These are phyloP conservation scores for Beta lomatogona DNA, from an alignment of 179 eudicot species.

Conservation along the genomic window DNA sequence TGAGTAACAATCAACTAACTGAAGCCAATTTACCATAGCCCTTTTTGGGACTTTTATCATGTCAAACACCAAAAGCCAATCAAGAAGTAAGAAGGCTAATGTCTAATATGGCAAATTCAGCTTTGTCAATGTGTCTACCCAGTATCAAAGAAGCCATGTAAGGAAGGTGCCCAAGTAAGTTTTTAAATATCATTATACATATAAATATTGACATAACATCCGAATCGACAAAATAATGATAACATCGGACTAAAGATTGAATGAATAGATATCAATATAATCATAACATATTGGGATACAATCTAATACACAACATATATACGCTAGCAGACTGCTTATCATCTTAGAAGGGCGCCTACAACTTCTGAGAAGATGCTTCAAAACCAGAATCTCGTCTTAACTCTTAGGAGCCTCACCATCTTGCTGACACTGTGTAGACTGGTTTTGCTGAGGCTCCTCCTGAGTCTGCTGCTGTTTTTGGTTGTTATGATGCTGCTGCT, in stretches of 20 bases:
- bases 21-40: no score
- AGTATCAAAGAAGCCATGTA: neutral
- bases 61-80: no score
- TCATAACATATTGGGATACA: neutral
- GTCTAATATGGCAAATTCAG: neutral
- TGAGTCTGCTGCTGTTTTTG: constrained; percentile 21
- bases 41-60: no score
- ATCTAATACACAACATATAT: constrained; percentile 10
- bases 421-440: constrained; percentile 13
- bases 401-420: constrained; percentile 7
- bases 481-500: constrained; percentile 2
- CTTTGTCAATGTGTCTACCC: neutral
- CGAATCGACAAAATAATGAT: constrained; percentile 13
- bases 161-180: neutral
- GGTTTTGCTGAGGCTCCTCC: constrained; percentile 22
- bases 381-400: neutral
- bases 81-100: neutral
- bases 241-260: constrained; percentile 28
- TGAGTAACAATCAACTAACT: no score
- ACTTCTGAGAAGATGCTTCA: neutral
- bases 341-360: constrained; percentile 6
- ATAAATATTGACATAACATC: neutral
- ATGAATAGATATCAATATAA: constrained; percentile 27
- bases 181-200: neutral
- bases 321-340: constrained; percentile 1